Conservation (phyloP, 2,329 filamentous ascomycete genomes). For the Amesomyces nigricolor region DNA sequence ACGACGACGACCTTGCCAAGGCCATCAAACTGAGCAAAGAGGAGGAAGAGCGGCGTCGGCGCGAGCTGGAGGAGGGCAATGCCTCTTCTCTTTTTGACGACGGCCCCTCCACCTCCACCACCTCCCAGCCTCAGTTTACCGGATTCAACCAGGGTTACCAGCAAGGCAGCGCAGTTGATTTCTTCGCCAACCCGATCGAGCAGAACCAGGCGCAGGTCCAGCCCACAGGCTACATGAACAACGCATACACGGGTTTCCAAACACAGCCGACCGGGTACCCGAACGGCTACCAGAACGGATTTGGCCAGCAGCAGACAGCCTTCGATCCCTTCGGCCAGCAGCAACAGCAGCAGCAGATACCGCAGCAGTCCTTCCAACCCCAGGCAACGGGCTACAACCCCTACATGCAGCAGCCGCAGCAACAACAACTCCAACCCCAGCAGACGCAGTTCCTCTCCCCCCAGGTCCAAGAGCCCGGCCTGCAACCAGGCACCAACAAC, state of each 20-base stretch:
- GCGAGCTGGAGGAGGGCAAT: slow-evolving; percentile 82
- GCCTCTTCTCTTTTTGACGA: slow-evolving; percentile 86
- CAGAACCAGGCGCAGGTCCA: slow-evolving; percentile 72
- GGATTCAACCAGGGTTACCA: slow-evolving; percentile 97
- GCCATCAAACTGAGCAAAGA: slow-evolving; percentile 92
- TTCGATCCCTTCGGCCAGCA: slow-evolving; percentile 62
- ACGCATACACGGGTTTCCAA: slow-evolving; percentile 51
- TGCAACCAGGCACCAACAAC: slow-evolving; percentile 83
- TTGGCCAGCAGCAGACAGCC: slow-evolving; percentile 58
- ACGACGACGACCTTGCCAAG: slow-evolving; percentile 88
- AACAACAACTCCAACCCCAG: slow-evolving; percentile 41
- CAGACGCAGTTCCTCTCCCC: slow-evolving; percentile 30
- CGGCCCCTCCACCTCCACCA: slow-evolving; percentile 49
- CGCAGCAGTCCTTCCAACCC: slow-evolving; percentile 39
- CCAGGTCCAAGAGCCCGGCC: slow-evolving; percentile 49
- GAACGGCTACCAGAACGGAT: slow-evolving; percentile 54
- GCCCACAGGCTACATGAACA: slow-evolving; percentile 64
- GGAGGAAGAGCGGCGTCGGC: slow-evolving; percentile 84
- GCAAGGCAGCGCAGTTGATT: slow-evolving; percentile 92
- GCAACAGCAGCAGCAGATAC: slow-evolving; percentile 41
- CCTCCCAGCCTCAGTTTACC: slow-evolving; percentile 67
- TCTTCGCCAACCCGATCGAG: slow-evolving; percentile 92
- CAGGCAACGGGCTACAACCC: slow-evolving; percentile 40
- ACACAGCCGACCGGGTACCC: slow-evolving; percentile 36
- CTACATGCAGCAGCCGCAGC: slow-evolving; percentile 37